Evolutionary conservation across 2,329 filamentous ascomycete species (phyloP), one percentile per base, ranked within the genome.

Genomic region (Colletotrichum musicola): DNA sequence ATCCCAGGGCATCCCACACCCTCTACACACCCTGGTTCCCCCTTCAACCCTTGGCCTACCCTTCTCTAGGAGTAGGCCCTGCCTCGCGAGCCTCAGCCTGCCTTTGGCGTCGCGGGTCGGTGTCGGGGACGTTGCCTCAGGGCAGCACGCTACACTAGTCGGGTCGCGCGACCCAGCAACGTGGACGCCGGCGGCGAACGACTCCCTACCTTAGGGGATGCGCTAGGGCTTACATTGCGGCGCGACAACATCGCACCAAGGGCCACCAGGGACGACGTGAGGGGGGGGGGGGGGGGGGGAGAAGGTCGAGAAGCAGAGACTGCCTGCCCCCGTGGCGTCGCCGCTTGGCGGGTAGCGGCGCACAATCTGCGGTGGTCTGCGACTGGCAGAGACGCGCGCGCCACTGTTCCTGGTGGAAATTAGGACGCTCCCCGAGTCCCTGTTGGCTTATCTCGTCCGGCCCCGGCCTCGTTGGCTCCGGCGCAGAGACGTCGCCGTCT

Each of bases 381-480:
- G 38, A 40, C 30, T 49, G 50, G 46, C 49, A 62, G 58, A 49
- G 68, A 68, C 44, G 47, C 64, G 58, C 64, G 54, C 64, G 68
- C 68, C 68, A 68, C 47, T 53, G 54, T 68, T 53, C 51, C 51
- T 50, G 55, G 68, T 70, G 68, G 68, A 70, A 70, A 70, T 70
- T 70, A 57, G 40, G 55, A 63, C 16, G 30, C 60, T 58, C 53
- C 25, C 63, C 50, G 42, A 47, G 51, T 53, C 56, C 44, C 51
- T 49, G 16, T n/a, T 63, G 42, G 46, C 47, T 40, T 54, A 47
- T 61, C 58, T 47, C 30, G 30, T 35, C 30, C 30, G 30, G 30
- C 30, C 35, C 53, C 44, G 44, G 44, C n/a, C 16, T n/a, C 14
- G 44, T 18, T 47, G 44, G 44, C 44, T 47, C 44, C 44, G 18